Conservation (phyloP, 1,284 basidiomycete species). For the Trametes sp. region DNA sequence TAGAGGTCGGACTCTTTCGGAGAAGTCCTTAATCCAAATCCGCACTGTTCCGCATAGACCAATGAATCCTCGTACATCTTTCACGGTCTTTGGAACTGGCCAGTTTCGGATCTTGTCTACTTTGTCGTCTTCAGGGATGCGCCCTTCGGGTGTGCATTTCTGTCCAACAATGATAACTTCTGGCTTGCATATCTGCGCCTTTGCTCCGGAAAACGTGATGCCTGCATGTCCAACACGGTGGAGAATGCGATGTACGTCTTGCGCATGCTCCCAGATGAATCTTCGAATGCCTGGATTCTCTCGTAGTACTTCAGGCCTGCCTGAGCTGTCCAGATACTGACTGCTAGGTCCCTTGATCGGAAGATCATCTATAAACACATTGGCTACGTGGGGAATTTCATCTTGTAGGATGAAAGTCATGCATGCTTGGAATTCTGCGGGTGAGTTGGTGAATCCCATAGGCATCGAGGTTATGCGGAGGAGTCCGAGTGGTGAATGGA, state of each 20-base stretch:
- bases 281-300: slow-evolving; percentile 34
- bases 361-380: not conserved
- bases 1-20: slow-evolving; percentile 19
- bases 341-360: not conserved
- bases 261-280: slow-evolving; percentile 41
- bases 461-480: not conserved
- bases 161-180: slow-evolving; percentile 37
- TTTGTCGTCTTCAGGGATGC: slow-evolving; percentile 9
- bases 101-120: not conserved
- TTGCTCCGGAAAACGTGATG: slow-evolving; percentile 35
- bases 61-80: slow-evolving; percentile 1
- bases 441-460: not conserved
- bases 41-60: not conserved
- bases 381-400: not conserved
- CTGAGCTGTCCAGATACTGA: not conserved
- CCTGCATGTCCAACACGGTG: slow-evolving; percentile 39
- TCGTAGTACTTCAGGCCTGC: not conserved
- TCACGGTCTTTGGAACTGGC: not conserved
- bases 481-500: slow-evolving; percentile 14
- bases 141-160: slow-evolving; percentile 32
- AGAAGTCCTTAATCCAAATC: slow-evolving; percentile 11
- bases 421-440: not conserved
- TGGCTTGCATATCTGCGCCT: slow-evolving; percentile 15
- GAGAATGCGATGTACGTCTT: slow-evolving; percentile 40
- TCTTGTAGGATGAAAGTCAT: not conserved